Percentiles rank a stretch among this genome's conserved stretches.
Evolutionary conservation across 257 asterid genomes (phyloP).

Genomic region (Linaria vulgaris): DNA sequence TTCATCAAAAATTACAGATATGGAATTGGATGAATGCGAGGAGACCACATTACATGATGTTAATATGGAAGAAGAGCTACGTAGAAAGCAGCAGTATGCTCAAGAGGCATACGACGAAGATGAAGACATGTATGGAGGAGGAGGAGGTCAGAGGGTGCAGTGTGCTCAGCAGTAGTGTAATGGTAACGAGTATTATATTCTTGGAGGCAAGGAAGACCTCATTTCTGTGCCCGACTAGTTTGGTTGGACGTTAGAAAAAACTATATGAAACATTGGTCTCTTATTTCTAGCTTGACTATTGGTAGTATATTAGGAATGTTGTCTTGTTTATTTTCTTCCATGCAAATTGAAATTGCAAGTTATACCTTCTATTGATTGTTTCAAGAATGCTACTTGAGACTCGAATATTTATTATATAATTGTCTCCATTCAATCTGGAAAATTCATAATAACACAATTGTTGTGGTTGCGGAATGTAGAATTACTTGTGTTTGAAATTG

Average conservation of each 20-base stretch:
- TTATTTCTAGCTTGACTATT: background rate
- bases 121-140: constrained; percentile 56
- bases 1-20: constrained; percentile 30
- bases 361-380: constrained; percentile 1
- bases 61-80: constrained; percentile 55
- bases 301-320: background rate
- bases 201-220: background rate
- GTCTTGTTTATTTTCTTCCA: background rate
- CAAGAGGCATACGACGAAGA: constrained; percentile 59
- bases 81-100: constrained; percentile 50
- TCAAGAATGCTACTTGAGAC: background rate
- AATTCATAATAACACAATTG: too few relatives aligned
- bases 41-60: constrained; percentile 53
- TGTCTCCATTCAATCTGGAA: background rate
- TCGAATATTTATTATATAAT: background rate
- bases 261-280: background rate
- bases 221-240: background rate
- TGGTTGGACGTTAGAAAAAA: background rate
- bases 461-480: too few relatives aligned
- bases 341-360: constrained; percentile 4
- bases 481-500: too few relatives aligned
- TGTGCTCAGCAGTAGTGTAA: constrained; percentile 50
- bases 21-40: constrained; percentile 57
- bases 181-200: background rate
- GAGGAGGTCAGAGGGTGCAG: constrained; percentile 57